A percentile compares a stretch with the other conserved stretches of the same genome.
These are phyloP conservation scores for Helminthosporium solani DNA, from an alignment of 2,329 filamentous ascomycete species.

Conservation along the genomic window DNA sequence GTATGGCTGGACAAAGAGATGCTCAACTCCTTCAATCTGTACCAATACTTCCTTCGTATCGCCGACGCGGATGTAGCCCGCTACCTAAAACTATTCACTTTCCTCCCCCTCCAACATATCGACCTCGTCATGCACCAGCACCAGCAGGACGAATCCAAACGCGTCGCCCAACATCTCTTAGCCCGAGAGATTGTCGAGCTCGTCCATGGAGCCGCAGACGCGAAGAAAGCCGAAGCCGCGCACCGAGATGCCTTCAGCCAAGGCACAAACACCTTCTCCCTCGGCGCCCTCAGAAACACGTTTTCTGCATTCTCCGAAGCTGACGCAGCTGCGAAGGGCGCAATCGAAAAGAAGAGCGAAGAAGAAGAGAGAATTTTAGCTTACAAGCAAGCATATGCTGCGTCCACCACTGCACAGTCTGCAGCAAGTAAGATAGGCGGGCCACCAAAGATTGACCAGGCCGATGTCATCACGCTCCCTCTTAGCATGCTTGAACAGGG, in stretches of 20 bases:
- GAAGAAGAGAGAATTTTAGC: slow-evolving; percentile 17
- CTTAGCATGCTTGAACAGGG: slow-evolving; percentile 55
- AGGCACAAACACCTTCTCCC: slow-evolving; percentile 32
- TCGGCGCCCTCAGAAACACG: slow-evolving; percentile 24
- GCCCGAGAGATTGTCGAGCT: slow-evolving; percentile 80
- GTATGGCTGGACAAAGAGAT: slow-evolving; percentile 84
- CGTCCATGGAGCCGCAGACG: slow-evolving; percentile 69
- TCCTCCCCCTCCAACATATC: slow-evolving; percentile 73
- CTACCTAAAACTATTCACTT: slow-evolving; percentile 87
- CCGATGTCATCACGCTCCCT: slow-evolving; percentile 61
- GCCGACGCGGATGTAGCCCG: slow-evolving; percentile 78
- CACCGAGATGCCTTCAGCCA: slow-evolving; percentile 52
- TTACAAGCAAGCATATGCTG: slow-evolving; percentile 31
- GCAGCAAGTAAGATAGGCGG: slow-evolving; percentile 11
- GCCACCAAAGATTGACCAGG: slow-evolving; percentile 44
- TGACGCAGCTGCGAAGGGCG: background rate
- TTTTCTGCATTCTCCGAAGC: slow-evolving; percentile 12
- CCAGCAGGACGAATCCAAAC: slow-evolving; percentile 64
- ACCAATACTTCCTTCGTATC: slow-evolving; percentile 82
- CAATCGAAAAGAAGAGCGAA: slow-evolving; percentile 6
- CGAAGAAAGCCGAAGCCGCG: slow-evolving; percentile 60
- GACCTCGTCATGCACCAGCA: slow-evolving; percentile 67
- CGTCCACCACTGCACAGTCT: slow-evolving; percentile 16
- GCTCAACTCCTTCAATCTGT: slow-evolving; percentile 82
- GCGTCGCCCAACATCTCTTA: slow-evolving; percentile 78